A percentile compares a stretch with the other conserved stretches of the same genome.
These are phyloP conservation scores for Naganishia sp. DNA, from an alignment of 1,284 basidiomycete species.

Conservation along the genomic window DNA sequence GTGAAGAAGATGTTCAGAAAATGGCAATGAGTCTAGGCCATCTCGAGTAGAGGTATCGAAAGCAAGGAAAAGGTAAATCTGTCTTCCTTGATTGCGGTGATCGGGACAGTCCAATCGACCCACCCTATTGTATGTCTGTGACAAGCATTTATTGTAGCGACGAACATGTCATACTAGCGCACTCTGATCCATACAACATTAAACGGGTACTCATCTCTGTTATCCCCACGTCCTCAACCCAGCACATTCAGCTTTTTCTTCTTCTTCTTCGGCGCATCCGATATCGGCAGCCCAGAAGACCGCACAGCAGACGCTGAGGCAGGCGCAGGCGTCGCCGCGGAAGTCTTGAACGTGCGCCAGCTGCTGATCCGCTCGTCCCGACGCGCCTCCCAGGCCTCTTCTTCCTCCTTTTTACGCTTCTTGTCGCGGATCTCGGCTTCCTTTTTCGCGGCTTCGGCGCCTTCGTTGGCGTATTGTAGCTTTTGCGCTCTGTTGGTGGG, in stretches of 20 bases:
- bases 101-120: too few relatives aligned
- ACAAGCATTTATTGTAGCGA: not conserved
- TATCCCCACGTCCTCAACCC: slow-evolving; percentile 6
- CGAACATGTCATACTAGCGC: not conserved
- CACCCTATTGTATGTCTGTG: not conserved
- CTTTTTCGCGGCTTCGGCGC: slow-evolving; percentile 57
- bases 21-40: too few relatives aligned
- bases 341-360: slow-evolving; percentile 48
- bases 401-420: slow-evolving; percentile 57
- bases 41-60: too few relatives aligned
- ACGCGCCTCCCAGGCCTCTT: slow-evolving; percentile 57
- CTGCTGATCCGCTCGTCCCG: slow-evolving; percentile 49
- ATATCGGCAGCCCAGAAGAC: not conserved
- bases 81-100: too few relatives aligned
- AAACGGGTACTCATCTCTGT: not conserved
- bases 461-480: slow-evolving; percentile 60
- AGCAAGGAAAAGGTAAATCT: too few relatives aligned
- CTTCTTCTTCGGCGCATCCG: slow-evolving; percentile 27
- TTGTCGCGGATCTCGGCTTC: slow-evolving; percentile 55
- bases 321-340: slow-evolving; percentile 1
- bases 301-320: not conserved
- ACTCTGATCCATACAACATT: not conserved
- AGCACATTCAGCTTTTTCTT: slow-evolving; percentile 35
- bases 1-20: not conserved
- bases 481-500: slow-evolving; percentile 48